These are phyloP conservation scores for Tilletia caries DNA, from an alignment of 1,284 basidiomycete genomes.

Conservation along the genomic window DNA sequence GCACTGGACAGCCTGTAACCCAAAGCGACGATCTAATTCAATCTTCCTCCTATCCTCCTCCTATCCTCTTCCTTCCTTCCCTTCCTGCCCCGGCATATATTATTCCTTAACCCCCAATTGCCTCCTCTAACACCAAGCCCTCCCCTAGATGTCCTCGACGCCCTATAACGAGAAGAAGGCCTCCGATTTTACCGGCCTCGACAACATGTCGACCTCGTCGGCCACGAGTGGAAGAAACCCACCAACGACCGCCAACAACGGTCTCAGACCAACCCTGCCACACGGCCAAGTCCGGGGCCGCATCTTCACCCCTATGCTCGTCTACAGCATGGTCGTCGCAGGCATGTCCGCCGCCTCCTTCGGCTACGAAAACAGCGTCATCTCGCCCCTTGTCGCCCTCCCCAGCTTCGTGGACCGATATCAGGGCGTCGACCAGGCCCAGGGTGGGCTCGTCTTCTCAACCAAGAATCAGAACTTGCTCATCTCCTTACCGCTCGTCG, in stretches of 20 bases:
- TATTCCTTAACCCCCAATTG: not conserved
- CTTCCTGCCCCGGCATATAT: not conserved
- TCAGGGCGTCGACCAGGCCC: slow-evolving; percentile 23
- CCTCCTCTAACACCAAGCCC: not conserved
- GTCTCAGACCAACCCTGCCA: not conserved
- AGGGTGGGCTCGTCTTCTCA: slow-evolving; percentile 26
- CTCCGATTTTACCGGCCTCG: not conserved
- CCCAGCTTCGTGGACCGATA: slow-evolving; percentile 34
- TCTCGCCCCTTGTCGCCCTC: slow-evolving; percentile 39
- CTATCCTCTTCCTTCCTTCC: not conserved
- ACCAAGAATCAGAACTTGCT: slow-evolving; percentile 39
- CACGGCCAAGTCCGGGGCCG: not conserved
- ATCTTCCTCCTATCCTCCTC: not conserved
- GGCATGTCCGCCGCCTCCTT: slow-evolving; percentile 31
- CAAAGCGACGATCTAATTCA: no score
- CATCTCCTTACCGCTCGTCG: slow-evolving; percentile 38
- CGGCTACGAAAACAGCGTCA: slow-evolving; percentile 37
- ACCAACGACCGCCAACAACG: not conserved
- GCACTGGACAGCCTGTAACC: no score
- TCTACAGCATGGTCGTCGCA: slow-evolving; percentile 3
- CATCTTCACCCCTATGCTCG: slow-evolving; percentile 10
- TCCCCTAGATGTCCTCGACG: not conserved
- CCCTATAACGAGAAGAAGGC: not conserved
- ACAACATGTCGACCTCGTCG: not conserved
- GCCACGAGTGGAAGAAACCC: not conserved